Base-by-base conservation (phyloP, 305 asterid genomes). In the Fraxinus ornus region DNA sequence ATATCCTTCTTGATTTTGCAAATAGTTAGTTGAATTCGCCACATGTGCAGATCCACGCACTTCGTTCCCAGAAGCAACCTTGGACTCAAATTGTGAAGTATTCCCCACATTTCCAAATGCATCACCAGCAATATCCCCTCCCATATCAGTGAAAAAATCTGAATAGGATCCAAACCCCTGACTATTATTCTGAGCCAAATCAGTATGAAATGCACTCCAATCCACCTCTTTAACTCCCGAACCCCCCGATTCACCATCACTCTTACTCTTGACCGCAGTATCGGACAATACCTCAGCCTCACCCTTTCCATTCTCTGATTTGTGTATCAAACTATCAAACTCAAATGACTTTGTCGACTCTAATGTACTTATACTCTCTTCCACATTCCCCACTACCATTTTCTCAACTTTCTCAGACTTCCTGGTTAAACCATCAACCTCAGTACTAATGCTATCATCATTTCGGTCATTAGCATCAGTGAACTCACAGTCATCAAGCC, bases 131-230 rank as follows among this genome's bases (percentile, higher is more conserved):
- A 85, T 85, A 70, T 83, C 92, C 32, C 86, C 95, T 21, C 82
- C 93, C 78, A 95, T 85, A 80, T 90, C 94, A 5, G 86, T 87
- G 86, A 95, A 91, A 88, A 95, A 95, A 83, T 95, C 97, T 0
- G 97, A 89, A 83, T 88, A 92, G 17, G 98, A 95, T 75, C 98
- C 98, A 71, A 92, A 93, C 79, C 92, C 98, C 68, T 86, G 88
- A 66, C 82, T 83, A 86, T 84, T 91, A 79, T 86, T 91, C 78
- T 85, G 82, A 80, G 79, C 83, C 24, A 78, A 78, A 78, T 79
- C 77, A 26, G 91, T 39, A 79, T 78, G 68, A 77, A 89, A 89
- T 5, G 91, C 90, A 82, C 88, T 86, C 92, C 92, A 89, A 55
- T 86, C 90, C 84, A 89, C 88, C 86, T 85, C 91, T 81, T 89